These are phyloP conservation scores for Fusarium stilboides DNA, from an alignment of 2,329 filamentous ascomycete genomes.

Conservation along the genomic window DNA sequence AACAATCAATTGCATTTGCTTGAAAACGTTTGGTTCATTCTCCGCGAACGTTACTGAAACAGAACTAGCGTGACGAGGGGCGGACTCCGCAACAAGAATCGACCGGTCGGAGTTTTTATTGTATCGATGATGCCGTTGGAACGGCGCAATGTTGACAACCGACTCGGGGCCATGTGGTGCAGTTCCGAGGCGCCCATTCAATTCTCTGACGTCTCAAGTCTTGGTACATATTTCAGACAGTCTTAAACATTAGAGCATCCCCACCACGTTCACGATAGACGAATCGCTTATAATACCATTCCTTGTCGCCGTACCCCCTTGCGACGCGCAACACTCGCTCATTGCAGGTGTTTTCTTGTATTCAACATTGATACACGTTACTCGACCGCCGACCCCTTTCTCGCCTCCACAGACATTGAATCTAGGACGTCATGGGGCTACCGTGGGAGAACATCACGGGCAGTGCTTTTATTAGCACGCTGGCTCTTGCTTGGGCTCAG, in stretches of 20 bases:
- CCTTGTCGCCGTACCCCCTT: slow-evolving; percentile 40
- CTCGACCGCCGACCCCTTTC: neutral
- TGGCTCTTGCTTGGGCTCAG: slow-evolving; percentile 38
- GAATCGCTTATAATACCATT: slow-evolving; percentile 45
- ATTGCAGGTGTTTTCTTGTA: slow-evolving; percentile 18
- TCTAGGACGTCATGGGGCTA: slow-evolving; percentile 39
- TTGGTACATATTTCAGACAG: slow-evolving; percentile 21
- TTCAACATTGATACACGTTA: slow-evolving; percentile 19
- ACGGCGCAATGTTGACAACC: slow-evolving; percentile 43
- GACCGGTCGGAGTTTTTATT: slow-evolving; percentile 36
- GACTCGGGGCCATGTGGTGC: slow-evolving; percentile 20
- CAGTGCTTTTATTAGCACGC: slow-evolving; percentile 45
- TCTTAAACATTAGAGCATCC: slow-evolving; percentile 16
- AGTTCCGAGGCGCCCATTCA: slow-evolving; percentile 19
- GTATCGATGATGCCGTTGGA: slow-evolving; percentile 40
- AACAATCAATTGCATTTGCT: neutral
- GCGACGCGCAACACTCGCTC: slow-evolving; percentile 33
- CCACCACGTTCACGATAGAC: slow-evolving; percentile 38
- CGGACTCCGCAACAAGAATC: slow-evolving; percentile 10
- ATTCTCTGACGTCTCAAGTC: slow-evolving; percentile 42
- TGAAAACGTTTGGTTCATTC: slow-evolving; percentile 6
- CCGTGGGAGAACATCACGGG: slow-evolving; percentile 47
- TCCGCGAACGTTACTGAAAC: slow-evolving; percentile 36
- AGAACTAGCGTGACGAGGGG: slow-evolving; percentile 24
- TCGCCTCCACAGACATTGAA: slow-evolving; percentile 1